A percentile compares a stretch with the other conserved stretches of the same genome.
Evolutionary conservation across 2,329 filamentous ascomycete genomes (phyloP).

Genomic region (Hirsutella thompsonii): DNA sequence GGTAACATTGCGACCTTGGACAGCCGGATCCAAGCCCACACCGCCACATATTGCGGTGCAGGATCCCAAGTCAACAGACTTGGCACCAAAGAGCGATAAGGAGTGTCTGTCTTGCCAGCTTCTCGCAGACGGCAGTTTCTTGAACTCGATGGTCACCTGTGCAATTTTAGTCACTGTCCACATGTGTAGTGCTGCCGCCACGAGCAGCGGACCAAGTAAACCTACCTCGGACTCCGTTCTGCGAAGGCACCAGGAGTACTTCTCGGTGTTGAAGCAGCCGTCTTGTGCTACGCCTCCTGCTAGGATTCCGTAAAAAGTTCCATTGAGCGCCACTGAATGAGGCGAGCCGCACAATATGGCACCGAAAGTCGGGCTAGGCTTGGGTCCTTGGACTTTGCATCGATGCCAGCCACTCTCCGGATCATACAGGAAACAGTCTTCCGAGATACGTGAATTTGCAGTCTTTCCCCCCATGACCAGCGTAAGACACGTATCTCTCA

Average conservation of each 20-base stretch:
- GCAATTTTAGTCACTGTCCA: neutral
- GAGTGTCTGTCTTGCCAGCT: neutral
- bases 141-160: constrained; percentile 15
- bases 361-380: constrained; percentile 29
- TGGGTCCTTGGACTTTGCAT: constrained; percentile 23
- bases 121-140: neutral
- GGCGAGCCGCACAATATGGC: constrained; percentile 21
- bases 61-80: constrained; percentile 10
- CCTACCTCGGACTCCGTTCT: constrained; percentile 23
- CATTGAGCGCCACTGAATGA: constrained; percentile 9
- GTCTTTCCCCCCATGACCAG: constrained; percentile 52
- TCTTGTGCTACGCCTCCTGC: constrained; percentile 58
- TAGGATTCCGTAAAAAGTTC: constrained; percentile 44
- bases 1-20: constrained; percentile 16
- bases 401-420: constrained; percentile 31
- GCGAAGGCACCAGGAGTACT: constrained; percentile 51
- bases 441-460: constrained; percentile 31
- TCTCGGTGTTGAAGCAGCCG: constrained; percentile 47
- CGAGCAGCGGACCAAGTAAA: neutral
- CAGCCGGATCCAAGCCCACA: constrained; percentile 13
- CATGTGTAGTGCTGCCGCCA: neutral
- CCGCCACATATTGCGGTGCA: constrained; percentile 18
- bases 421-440: constrained; percentile 40
- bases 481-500: constrained; percentile 34
- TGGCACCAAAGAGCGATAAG: constrained; percentile 20